Conservation (phyloP, 2,329 filamentous ascomycete species). For the Trichoderma asperellum region DNA sequence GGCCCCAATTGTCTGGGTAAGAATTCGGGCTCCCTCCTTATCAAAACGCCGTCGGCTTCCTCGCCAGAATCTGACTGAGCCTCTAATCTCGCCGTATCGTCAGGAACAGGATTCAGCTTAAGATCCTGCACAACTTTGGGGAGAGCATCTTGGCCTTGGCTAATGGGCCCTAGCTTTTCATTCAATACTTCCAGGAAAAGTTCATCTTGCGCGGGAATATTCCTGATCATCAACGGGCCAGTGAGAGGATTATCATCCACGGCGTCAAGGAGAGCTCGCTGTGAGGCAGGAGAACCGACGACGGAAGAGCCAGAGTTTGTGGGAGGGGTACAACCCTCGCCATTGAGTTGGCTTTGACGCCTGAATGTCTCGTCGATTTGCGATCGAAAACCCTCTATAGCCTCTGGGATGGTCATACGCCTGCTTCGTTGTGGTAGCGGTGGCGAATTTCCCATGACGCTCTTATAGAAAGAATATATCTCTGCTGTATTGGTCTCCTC, state of each 20-base stretch:
- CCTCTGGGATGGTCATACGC: neutral
- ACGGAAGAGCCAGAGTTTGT: constrained; percentile 9
- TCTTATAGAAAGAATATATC: neutral
- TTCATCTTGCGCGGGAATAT: constrained; percentile 60
- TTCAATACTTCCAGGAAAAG: constrained; percentile 56
- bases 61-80: neutral
- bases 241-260: constrained; percentile 52
- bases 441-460: neutral
- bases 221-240: constrained; percentile 59
- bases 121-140: constrained; percentile 47
- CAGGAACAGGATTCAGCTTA: constrained; percentile 28
- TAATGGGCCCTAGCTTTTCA: constrained; percentile 56
- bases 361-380: neutral
- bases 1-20: neutral
- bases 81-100: constrained; percentile 24
- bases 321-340: neutral
- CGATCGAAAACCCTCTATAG: neutral
- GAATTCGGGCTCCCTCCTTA: neutral
- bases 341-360: neutral
- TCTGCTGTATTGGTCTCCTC: neutral
- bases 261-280: constrained; percentile 41
- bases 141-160: constrained; percentile 47
- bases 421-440: neutral
- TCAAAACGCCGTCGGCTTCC: neutral
- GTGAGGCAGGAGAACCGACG: neutral